These are phyloP conservation scores for Heimioporus sp. DNA, from an alignment of 768 basidiomycete genomes.

Conservation along the genomic window DNA sequence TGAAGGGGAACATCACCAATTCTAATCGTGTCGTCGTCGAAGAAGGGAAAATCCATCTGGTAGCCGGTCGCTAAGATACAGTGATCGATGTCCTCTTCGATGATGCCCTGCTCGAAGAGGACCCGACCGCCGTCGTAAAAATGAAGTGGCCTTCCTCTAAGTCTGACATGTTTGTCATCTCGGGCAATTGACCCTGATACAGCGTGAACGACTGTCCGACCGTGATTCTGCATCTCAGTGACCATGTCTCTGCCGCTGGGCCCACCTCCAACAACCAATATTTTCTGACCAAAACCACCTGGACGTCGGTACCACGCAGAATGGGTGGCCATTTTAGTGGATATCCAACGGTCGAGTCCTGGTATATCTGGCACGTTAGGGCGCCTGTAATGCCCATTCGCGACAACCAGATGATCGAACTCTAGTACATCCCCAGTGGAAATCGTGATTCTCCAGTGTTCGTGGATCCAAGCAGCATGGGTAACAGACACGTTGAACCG, in stretches of 20 bases:
- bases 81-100: slow-evolving; percentile 53
- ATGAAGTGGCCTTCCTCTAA: slow-evolving; percentile 41
- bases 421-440: slow-evolving; percentile 34
- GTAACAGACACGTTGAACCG: slow-evolving; percentile 58
- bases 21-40: slow-evolving; percentile 38
- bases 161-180: slow-evolving; percentile 36
- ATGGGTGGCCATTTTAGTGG: slow-evolving; percentile 52
- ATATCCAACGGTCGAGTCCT: slow-evolving; percentile 61
- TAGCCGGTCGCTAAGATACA: slow-evolving; percentile 81
- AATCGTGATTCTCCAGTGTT: slow-evolving; percentile 50
- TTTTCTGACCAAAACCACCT: slow-evolving; percentile 31
- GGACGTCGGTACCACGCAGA: slow-evolving; percentile 68
- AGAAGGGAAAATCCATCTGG: slow-evolving; percentile 61
- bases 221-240: slow-evolving; percentile 49
- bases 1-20: slow-evolving; percentile 40
- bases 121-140: slow-evolving; percentile 47
- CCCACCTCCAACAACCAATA: slow-evolving; percentile 51
- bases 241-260: slow-evolving; percentile 72
- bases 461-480: slow-evolving; percentile 38
- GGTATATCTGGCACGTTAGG: slow-evolving; percentile 62
- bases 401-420: slow-evolving; percentile 70
- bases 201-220: slow-evolving; percentile 55
- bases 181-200: slow-evolving; percentile 34
- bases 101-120: slow-evolving; percentile 56
- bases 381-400: slow-evolving; percentile 71